These are phyloP conservation scores for Aurifilum marmelostoma DNA, from an alignment of 2,329 filamentous ascomycete genomes.

Conservation along the genomic window DNA sequence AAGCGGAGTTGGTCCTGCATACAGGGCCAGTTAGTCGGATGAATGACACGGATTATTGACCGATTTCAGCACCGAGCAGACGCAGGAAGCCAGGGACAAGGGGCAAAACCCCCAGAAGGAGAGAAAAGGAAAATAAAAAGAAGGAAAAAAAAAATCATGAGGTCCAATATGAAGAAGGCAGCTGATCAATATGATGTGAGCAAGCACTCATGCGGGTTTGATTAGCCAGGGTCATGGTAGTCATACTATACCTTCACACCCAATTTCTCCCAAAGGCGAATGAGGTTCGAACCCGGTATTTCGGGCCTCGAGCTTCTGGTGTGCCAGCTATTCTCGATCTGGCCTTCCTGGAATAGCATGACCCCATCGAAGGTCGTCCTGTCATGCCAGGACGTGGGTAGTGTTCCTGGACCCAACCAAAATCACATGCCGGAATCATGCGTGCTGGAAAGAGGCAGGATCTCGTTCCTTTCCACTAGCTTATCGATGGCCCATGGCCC, in stretches of 20 bases:
- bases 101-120: too few relatives aligned
- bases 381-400: background rate
- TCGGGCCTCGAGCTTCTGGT: background rate
- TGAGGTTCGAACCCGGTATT: constrained; percentile 6
- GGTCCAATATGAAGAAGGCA: constrained; percentile 2
- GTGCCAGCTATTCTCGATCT: background rate
- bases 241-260: background rate
- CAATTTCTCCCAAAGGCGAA: constrained; percentile 1
- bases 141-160: background rate
- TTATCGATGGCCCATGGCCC: background rate
- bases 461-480: background rate
- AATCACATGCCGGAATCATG: constrained; percentile 10
- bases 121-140: background rate
- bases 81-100: constrained; percentile 6
- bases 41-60: constrained; percentile 18
- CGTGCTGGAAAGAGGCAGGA: background rate
- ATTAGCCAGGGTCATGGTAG: constrained; percentile 22
- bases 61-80: constrained; percentile 16
- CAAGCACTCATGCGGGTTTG: constrained; percentile 11
- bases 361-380: background rate
- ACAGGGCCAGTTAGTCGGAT: background rate
- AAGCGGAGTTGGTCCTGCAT: constrained; percentile 12
- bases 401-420: background rate
- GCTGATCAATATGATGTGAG: constrained; percentile 5
- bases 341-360: constrained; percentile 2